Conservation (phyloP, 305 asterid genomes). For the Fraxinus nigra region DNA sequence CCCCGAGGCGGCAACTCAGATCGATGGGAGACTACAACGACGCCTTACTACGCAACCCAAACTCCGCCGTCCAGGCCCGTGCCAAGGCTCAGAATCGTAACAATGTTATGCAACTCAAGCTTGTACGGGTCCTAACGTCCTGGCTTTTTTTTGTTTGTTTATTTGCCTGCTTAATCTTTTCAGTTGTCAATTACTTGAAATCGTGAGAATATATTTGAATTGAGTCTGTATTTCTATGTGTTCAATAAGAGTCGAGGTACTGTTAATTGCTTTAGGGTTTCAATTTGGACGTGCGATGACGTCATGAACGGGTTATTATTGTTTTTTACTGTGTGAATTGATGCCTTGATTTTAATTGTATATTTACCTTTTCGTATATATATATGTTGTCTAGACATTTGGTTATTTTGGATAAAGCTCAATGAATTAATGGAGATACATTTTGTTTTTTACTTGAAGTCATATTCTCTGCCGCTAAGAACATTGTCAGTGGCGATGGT, state of each 20-base stretch:
- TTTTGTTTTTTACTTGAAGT: not conserved
- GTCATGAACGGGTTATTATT: not conserved
- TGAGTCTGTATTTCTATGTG: not conserved
- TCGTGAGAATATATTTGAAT: not conserved
- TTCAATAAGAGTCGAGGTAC: not conserved
- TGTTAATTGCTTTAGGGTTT: not conserved
- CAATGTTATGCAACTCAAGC: constrained; percentile 89
- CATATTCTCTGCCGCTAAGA: not conserved
- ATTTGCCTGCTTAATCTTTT: not conserved
- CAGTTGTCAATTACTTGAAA: constrained; percentile 8
- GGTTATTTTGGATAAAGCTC: not conserved
- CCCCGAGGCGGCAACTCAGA: constrained; percentile 24
- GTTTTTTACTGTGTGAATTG: not conserved
- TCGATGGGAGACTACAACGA: constrained; percentile 89
- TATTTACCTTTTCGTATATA: not conserved
- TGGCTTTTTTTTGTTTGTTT: not conserved
- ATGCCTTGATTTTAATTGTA: not conserved
- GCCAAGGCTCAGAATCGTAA: constrained; percentile 93
- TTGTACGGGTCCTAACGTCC: constrained; percentile 37
- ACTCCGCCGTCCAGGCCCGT: constrained; percentile 92
- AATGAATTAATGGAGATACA: not conserved
- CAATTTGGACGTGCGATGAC: not conserved
- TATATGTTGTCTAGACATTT: not conserved
- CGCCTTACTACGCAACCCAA: constrained; percentile 81
- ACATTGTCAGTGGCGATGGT: not conserved